phyloP scores from a whole-genome alignment of 2,329 filamentous ascomycete genomes.

The Pseudocercospora macadamiae region DNA sequence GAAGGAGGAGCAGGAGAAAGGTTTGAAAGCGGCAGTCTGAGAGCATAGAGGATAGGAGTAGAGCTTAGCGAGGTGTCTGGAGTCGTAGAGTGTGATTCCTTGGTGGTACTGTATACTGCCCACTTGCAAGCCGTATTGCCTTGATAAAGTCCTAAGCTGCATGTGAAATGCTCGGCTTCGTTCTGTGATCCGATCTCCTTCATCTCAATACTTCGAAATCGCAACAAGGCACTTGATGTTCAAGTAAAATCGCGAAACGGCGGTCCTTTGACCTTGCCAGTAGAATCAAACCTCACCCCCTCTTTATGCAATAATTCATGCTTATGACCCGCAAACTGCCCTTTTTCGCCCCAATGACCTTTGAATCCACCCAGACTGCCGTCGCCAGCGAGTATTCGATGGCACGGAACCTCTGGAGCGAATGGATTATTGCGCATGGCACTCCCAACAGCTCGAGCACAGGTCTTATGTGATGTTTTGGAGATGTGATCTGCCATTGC shows the following conservation, averaged over 20 bases:
- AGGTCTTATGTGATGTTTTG: constrained; percentile 39
- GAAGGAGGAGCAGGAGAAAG: constrained; percentile 19
- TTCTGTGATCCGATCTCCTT: no score
- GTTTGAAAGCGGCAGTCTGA: neutral
- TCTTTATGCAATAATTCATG: constrained; percentile 46
- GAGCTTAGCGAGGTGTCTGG: neutral
- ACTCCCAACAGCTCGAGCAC: constrained; percentile 45
- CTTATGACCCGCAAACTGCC: constrained; percentile 47
- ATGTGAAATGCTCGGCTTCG: no score
- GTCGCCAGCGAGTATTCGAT: constrained; percentile 42
- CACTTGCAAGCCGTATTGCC: no score
- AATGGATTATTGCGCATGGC: constrained; percentile 48
- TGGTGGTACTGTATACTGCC: no score
- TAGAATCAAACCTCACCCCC: constrained; percentile 50
- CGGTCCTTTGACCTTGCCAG: constrained; percentile 46
- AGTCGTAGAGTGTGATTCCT: no score
- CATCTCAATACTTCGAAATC: no score
- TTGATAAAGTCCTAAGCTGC: no score
- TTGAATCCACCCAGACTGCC: constrained; percentile 55
- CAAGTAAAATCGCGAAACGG: constrained; percentile 39
- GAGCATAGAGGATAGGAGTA: neutral
- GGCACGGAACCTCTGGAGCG: constrained; percentile 48
- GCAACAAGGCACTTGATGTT: no score
- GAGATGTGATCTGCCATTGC: constrained; percentile 40
- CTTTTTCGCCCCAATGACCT: constrained; percentile 53